phyloP scores from a whole-genome alignment of 129 eudicot genomes.

The Centaurea solstitialis region DNA sequence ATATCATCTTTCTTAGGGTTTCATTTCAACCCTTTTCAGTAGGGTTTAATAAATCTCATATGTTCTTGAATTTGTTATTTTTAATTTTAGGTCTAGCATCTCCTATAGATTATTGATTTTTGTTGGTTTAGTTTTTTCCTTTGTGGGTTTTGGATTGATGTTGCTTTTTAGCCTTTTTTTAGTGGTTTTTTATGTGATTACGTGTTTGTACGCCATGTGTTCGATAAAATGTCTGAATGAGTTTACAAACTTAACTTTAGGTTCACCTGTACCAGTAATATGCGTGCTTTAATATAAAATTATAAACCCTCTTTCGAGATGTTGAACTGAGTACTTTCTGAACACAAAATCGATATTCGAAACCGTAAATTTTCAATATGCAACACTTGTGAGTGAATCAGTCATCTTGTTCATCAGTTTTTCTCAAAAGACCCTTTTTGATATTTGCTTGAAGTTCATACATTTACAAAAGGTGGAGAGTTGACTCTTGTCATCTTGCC shows the following conservation, averaged over 20 bases:
- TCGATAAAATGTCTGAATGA: constrained; percentile 43
- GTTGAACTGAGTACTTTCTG: not conserved
- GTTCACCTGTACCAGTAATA: not conserved
- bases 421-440: not conserved
- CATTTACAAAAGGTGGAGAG: not conserved
- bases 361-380: not conserved
- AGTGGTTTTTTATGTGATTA: constrained; percentile 12
- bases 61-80: constrained; percentile 6
- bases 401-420: not conserved
- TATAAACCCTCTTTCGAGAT: not conserved
- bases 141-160: constrained; percentile 15
- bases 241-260: constrained; percentile 4
- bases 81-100: not conserved
- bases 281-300: constrained; percentile 15
- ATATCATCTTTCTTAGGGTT: not conserved
- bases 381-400: not conserved
- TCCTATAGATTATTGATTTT: not conserved
- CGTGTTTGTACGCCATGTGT: constrained; percentile 26
- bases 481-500: not conserved
- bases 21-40: not conserved
- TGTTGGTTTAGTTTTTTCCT: not conserved
- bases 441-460: not conserved
- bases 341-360: not conserved
- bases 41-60: not conserved
- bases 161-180: not conserved